phyloP scores from a whole-genome alignment of 2,329 filamentous ascomycete genomes.

The Colletotrichum eleusines region DNA sequence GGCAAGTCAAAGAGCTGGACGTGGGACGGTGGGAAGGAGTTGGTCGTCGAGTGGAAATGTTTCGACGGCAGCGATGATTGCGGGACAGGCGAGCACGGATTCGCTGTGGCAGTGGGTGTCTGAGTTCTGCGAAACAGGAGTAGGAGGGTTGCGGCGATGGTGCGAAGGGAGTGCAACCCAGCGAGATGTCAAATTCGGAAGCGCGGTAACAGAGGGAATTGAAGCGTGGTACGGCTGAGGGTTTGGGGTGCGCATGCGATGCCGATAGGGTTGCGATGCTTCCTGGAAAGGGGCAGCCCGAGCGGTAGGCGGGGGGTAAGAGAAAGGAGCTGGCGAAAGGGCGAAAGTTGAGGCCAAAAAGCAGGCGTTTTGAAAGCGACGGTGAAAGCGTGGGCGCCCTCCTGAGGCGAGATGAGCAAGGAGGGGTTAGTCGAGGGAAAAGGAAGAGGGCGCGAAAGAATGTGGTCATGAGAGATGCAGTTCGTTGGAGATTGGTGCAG shows the following conservation, averaged over 20 bases:
- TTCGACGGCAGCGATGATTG: slow-evolving; percentile 31
- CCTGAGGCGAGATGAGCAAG: slow-evolving; percentile 34
- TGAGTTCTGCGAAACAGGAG: slow-evolving; percentile 27
- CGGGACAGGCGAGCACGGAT: slow-evolving; percentile 31
- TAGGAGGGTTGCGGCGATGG: slow-evolving; percentile 3
- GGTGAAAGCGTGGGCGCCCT: slow-evolving; percentile 9
- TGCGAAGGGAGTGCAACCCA: background rate
- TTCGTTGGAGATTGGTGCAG: slow-evolving; percentile 37
- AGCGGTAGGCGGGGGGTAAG: background rate
- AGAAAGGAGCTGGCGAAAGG: slow-evolving; percentile 12
- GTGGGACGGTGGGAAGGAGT: slow-evolving; percentile 17
- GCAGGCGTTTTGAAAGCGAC: slow-evolving; percentile 1
- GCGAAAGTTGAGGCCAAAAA: background rate
- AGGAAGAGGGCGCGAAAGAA: slow-evolving; percentile 30
- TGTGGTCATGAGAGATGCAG: slow-evolving; percentile 35
- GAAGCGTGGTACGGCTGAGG: slow-evolving; percentile 18
- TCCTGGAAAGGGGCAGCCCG: slow-evolving; percentile 26
- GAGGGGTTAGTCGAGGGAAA: slow-evolving; percentile 17
- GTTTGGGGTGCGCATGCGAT: slow-evolving; percentile 16
- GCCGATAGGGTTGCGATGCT: slow-evolving; percentile 27
- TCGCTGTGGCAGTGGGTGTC: slow-evolving; percentile 31
- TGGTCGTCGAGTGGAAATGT: slow-evolving; percentile 38
- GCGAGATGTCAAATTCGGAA: slow-evolving; percentile 22
- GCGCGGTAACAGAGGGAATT: slow-evolving; percentile 7
- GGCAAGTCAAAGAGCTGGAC: slow-evolving; percentile 30